These are phyloP conservation scores for Pythium phragmiticola DNA, from an alignment of 352 stramenopile genomes.

Conservation along the genomic window DNA sequence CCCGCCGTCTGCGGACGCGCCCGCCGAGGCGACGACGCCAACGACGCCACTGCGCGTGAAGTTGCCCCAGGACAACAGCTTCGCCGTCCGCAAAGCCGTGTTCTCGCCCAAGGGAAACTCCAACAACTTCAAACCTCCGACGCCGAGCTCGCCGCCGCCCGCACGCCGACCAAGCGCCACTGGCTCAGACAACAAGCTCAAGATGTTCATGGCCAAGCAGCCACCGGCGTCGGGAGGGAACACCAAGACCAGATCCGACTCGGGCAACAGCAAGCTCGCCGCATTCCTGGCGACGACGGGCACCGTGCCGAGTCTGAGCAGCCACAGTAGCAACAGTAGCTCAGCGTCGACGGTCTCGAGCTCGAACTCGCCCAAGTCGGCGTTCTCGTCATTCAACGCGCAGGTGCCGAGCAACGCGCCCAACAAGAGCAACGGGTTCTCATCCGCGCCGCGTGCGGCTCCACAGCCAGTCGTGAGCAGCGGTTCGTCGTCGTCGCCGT, in stretches of 20 bases:
- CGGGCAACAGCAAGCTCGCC: slow-evolving; percentile 68
- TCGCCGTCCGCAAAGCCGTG: slow-evolving; percentile 59
- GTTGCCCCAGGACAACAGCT: slow-evolving; percentile 35
- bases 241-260: slow-evolving; percentile 53
- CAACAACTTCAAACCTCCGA: slow-evolving; percentile 14
- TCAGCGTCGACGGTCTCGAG: slow-evolving; percentile 21
- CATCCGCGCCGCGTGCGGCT: slow-evolving; percentile 4
- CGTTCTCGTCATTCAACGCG: slow-evolving; percentile 25
- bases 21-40: slow-evolving; percentile 19
- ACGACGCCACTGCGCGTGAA: slow-evolving; percentile 13
- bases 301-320: slow-evolving; percentile 32
- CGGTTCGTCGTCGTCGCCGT: slow-evolving; percentile 14
- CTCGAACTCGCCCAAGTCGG: slow-evolving; percentile 20
- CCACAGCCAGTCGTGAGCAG: slow-evolving; percentile 2
- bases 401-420: slow-evolving; percentile 11
- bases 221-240: slow-evolving; percentile 31
- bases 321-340: slow-evolving; percentile 17
- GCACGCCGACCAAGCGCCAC: slow-evolving; percentile 30
- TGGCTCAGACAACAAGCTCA: slow-evolving; percentile 64
- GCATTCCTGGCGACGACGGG: slow-evolving; percentile 74
- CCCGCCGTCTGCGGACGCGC: slow-evolving; percentile 33
- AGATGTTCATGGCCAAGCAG: slow-evolving; percentile 77
- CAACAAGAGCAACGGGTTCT: slow-evolving; percentile 2
- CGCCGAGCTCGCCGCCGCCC: slow-evolving; percentile 18
- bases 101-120: slow-evolving; percentile 44